Conservation (phyloP, 768 basidiomycete species). For the Boletus rufocinnamomeus region DNA sequence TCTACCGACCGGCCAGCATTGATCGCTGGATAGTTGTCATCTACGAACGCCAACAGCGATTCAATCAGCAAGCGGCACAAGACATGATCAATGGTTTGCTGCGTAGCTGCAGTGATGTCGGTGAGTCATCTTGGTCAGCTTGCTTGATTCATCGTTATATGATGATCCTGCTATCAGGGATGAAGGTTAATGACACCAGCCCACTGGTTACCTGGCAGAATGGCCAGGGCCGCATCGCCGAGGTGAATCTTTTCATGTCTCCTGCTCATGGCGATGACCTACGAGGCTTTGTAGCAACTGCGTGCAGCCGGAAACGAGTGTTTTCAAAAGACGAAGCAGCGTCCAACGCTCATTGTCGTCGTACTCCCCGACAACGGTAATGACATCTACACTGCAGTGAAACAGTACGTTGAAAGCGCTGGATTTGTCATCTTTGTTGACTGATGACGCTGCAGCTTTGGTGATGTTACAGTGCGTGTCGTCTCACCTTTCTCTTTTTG, state of each 20-base stretch:
- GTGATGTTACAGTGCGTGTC: constrained; percentile 56
- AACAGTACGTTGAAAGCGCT: constrained; percentile 56
- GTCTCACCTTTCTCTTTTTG: neutral
- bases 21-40: constrained; percentile 63
- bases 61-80: constrained; percentile 46
- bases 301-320: constrained; percentile 52
- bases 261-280: neutral
- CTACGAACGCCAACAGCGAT: constrained; percentile 64
- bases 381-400: constrained; percentile 75
- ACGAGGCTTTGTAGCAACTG: constrained; percentile 42
- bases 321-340: constrained; percentile 38
- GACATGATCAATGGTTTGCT: constrained; percentile 60
- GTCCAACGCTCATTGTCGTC: constrained; percentile 63
- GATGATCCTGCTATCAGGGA: constrained; percentile 45
- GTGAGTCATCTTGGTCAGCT: constrained; percentile 42
- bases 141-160: neutral
- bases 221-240: constrained; percentile 54
- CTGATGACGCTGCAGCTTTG: constrained; percentile 52
- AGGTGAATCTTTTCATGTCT: constrained; percentile 32
- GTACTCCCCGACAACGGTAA: constrained; percentile 74
- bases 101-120: constrained; percentile 53
- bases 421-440: constrained; percentile 1
- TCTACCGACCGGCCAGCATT: constrained; percentile 58
- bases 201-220: constrained; percentile 56
- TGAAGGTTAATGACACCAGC: constrained; percentile 48